Base-by-base conservation (phyloP, 352 stramenopile species). In the Plasmopara muralis region DNA sequence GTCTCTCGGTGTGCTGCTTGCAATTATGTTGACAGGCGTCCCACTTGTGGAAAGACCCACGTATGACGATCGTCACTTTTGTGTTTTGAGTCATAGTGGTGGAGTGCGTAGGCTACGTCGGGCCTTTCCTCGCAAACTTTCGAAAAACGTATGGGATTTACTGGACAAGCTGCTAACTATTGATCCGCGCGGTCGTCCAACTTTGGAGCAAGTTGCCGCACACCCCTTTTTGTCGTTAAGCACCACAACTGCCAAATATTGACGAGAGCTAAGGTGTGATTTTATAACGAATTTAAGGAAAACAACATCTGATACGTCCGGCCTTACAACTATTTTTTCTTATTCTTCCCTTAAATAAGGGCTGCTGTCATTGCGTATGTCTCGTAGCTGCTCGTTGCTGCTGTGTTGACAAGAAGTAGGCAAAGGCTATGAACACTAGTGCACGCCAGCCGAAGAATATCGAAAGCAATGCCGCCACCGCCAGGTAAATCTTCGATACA, bases 401-500 rank as follows among this genome's bases (percentile, higher is more conserved):
- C 62, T 89, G 69, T 13, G 66, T 63, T 7, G 74, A 81, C 13
- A 89, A 45, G 48, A 86, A 82, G 61, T 75, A 83, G 9, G 64
- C 73, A 52, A 92, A 81, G 13, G 62, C 75, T 10, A 87, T 43
- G 60, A 90, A 85, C 39, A 74, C 73, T 39, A 92, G 66, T 44
- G 82, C 82, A 29, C 77, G 70, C 78, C 79, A 89, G 45, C 82
- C 82, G 29, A 89, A 85, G 43, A 92, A 39, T 6, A 63, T 40
- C 29, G 74, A 65, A 18, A 87, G 63, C 31, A 92, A 35, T 20
- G 70, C 77, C 6, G 63, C 68, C 31, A 92, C 45, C 12, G 61
- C 69, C 53, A 92, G 40, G 49, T 89, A 62, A 43, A 89, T 77
- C 70, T 92, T 92, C 57, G 82, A 66, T 14, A 92, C 64, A 4